phyloP scores from a whole-genome alignment of 2,329 filamentous ascomycete species.

The Didymella keratinophila region DNA sequence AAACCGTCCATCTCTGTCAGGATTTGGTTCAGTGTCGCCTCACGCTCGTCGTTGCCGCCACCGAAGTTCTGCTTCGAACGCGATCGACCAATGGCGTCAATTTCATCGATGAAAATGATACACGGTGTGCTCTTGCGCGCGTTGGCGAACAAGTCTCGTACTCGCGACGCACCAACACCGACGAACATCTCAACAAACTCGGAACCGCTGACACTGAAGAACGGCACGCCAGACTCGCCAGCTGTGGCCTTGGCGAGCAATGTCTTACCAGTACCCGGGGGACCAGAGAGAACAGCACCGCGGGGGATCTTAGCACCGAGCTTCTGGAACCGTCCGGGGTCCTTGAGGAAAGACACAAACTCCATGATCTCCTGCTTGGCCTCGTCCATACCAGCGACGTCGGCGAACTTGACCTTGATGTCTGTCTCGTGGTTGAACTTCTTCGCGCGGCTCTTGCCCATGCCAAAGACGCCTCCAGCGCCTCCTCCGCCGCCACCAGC shows the following conservation, averaged over 20 bases:
- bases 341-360: slow-evolving; percentile 96
- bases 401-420: slow-evolving; percentile 94
- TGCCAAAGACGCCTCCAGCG: slow-evolving; percentile 86
- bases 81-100: slow-evolving; percentile 94
- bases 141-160: slow-evolving; percentile 92
- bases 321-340: slow-evolving; percentile 89
- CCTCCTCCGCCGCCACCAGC: slow-evolving; percentile 71
- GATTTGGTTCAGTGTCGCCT: slow-evolving; percentile 97
- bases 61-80: slow-evolving; percentile 83
- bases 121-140: slow-evolving; percentile 96
- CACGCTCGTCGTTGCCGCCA: slow-evolving; percentile 95
- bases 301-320: slow-evolving; percentile 97
- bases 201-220: slow-evolving; percentile 97
- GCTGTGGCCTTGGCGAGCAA: slow-evolving; percentile 96
- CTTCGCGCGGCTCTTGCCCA: slow-evolving; percentile 94
- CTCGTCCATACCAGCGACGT: slow-evolving; percentile 98
- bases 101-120: slow-evolving; percentile 99
- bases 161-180: slow-evolving; percentile 93
- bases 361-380: slow-evolving; percentile 99
- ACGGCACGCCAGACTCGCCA: slow-evolving; percentile 94
- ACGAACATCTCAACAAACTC: slow-evolving; percentile 99
- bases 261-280: slow-evolving; percentile 98
- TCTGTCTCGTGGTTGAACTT: slow-evolving; percentile 97
- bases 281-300: slow-evolving; percentile 95
- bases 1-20: slow-evolving; percentile 99